These are phyloP conservation scores for Nymphaea colorata DNA, from an alignment of 164 flowering plant species.

Conservation along the genomic window DNA sequence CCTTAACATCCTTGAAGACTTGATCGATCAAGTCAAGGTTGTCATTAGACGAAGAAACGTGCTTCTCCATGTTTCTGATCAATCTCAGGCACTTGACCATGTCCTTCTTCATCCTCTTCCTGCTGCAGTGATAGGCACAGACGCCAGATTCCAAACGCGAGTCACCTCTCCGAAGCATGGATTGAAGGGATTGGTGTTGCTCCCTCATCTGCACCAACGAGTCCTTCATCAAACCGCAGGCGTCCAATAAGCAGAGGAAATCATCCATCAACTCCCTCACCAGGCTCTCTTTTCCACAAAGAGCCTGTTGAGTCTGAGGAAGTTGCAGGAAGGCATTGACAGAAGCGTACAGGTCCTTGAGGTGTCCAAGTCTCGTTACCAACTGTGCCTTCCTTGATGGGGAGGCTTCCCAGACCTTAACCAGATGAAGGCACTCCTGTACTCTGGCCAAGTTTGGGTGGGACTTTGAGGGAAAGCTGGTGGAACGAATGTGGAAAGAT, in stretches of 20 bases:
- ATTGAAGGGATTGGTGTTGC: slow-evolving; percentile 15
- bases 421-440: neutral
- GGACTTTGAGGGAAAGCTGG: neutral
- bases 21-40: neutral
- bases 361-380: neutral
- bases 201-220: slow-evolving; percentile 17
- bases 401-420: neutral
- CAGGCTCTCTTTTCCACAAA: slow-evolving; percentile 10
- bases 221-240: slow-evolving; percentile 19
- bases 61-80: no score
- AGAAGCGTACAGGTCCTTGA: slow-evolving; percentile 9
- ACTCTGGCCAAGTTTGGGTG: neutral
- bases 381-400: neutral
- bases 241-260: slow-evolving; percentile 25
- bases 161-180: slow-evolving; percentile 23
- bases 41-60: neutral
- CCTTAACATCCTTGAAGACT: neutral
- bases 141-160: slow-evolving; percentile 5
- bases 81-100: slow-evolving; percentile 14
- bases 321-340: slow-evolving; percentile 15
- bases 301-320: slow-evolving; percentile 9
- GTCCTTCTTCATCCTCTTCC: slow-evolving; percentile 24
- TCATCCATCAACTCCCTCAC: slow-evolving; percentile 24
- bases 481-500: neutral
- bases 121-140: neutral